These are phyloP conservation scores for Aspergillus heteromorphus DNA, from an alignment of 495 filamentous ascomycete genomes.

Conservation along the genomic window DNA sequence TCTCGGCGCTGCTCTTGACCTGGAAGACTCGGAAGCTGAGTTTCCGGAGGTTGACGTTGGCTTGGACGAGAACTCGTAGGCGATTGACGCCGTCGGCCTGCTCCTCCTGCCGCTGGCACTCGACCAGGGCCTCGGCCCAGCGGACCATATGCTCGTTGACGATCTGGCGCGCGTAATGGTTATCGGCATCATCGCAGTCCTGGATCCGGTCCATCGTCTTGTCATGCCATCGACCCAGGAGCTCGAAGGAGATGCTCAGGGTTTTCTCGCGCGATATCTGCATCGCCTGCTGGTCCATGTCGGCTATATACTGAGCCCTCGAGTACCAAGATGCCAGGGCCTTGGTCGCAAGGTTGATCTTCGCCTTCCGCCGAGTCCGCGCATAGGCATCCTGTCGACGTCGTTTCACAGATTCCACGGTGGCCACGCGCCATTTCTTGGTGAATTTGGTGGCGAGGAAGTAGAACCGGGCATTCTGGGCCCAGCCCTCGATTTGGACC, in stretches of 20 bases:
- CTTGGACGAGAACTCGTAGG: conserved; percentile 39
- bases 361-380: conserved; percentile 49
- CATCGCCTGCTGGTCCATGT: conserved; percentile 40
- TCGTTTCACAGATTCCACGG: conserved; percentile 44
- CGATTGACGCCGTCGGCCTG: conserved; percentile 45
- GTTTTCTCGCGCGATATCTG: conserved; percentile 34
- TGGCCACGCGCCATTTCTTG: conserved; percentile 51
- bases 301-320: conserved; percentile 31
- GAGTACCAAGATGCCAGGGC: conserved; percentile 43
- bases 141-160: conserved; percentile 41
- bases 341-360: conserved; percentile 51
- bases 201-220: conserved; percentile 32
- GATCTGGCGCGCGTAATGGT: conserved; percentile 37
- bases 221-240: conserved; percentile 42
- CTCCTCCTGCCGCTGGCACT: conserved; percentile 40
- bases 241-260: conserved; percentile 30
- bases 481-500: conserved; percentile 46
- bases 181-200: conserved; percentile 37
- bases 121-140: conserved; percentile 40
- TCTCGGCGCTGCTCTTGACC: conserved; percentile 38
- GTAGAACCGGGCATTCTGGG: conserved; percentile 54
- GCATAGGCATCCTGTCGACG: conserved; percentile 57
- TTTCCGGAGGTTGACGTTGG: conserved; percentile 42
- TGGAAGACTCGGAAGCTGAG: conserved; percentile 50
- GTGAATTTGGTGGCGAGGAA: conserved; percentile 49